Base-by-base conservation (phyloP, 768 basidiomycete genomes). In the Calvatia gigantea region DNA sequence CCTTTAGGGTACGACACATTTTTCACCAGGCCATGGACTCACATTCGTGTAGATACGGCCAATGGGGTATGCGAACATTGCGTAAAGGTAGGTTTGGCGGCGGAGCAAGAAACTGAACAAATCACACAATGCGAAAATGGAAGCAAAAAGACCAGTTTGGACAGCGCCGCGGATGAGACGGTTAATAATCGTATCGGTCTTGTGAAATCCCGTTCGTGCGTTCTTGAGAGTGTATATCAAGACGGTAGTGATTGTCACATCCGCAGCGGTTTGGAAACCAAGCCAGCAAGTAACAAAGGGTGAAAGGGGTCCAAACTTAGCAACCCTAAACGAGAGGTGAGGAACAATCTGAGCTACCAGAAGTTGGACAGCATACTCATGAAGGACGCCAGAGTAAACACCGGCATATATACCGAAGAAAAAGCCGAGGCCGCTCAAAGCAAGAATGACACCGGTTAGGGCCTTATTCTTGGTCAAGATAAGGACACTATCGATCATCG, bases 91-190 rank as follows among this genome's bases (percentile, higher is more conserved):
- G n/a, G 69, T 70, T n/a, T 74, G 52, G 37, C 68, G 64, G 39
- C 72, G 62, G 8, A 77, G 62, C 37, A 70, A 54, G 58, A 74
- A 73, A 21, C 68, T 70, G 52, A 81, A 73, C 25, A 83, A 62
- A 62, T 82, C 80, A 1, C 71, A 77, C 32, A 81, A 59, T 8
- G 82, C 79, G 46, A 83, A 81, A 1, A 80, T 66, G 0, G 77
- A 75, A 11, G 75, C 77, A 55, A 82, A 81, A 4, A 79, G 58
- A 37, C 82, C 81, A 3, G 82, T 82, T 58, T 81, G 80, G 29
- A 82, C 65, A 8, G 81, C 79, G 25, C 80, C 80, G 51, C 78
- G 77, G 57, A 82, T 81, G 2, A 82, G 69, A 31, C 77, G 75
- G 54, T 79, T 79, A 60, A 82, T 76, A 52, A 81, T 71, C 0